These are phyloP conservation scores for Suillus tomentosus DNA, from an alignment of 768 basidiomycete genomes.

Conservation along the genomic window DNA sequence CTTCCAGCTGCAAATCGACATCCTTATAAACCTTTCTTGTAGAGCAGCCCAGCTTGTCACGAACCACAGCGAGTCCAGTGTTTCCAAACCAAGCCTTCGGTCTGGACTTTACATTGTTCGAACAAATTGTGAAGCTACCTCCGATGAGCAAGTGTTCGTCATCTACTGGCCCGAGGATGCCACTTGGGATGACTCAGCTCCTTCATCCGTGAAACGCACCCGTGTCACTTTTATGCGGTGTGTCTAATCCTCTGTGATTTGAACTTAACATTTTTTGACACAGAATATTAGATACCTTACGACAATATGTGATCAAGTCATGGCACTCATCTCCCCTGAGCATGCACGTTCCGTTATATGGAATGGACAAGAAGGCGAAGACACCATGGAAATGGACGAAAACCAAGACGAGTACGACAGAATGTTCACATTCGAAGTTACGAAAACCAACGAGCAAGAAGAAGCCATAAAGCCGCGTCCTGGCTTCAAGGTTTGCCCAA, in stretches of 20 bases:
- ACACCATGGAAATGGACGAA: conserved; percentile 26
- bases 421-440: conserved; percentile 54
- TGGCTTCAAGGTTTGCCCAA: conserved; percentile 46
- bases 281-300: conserved; percentile 50
- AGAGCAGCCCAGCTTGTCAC: conserved; percentile 15
- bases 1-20: not conserved
- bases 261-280: not conserved
- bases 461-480: conserved; percentile 45
- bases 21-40: conserved; percentile 7
- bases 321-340: conserved; percentile 50
- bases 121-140: conserved; percentile 9
- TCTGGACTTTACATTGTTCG: conserved; percentile 51
- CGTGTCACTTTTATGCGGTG: conserved; percentile 66
- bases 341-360: conserved; percentile 49
- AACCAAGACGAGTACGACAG: conserved; percentile 48
- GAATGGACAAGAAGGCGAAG: conserved; percentile 33
- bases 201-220: conserved; percentile 48
- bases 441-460: conserved; percentile 56
- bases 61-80: conserved; percentile 1
- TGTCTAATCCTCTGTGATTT: conserved; percentile 5
- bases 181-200: conserved; percentile 57
- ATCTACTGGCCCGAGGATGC: conserved; percentile 64
- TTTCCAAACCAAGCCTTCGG: conserved; percentile 34
- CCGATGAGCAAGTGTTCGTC: conserved; percentile 40
- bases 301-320: conserved; percentile 57